Conservation (phyloP, 495 filamentous ascomycete species). For the Staphylotrichum tortipilum region DNA sequence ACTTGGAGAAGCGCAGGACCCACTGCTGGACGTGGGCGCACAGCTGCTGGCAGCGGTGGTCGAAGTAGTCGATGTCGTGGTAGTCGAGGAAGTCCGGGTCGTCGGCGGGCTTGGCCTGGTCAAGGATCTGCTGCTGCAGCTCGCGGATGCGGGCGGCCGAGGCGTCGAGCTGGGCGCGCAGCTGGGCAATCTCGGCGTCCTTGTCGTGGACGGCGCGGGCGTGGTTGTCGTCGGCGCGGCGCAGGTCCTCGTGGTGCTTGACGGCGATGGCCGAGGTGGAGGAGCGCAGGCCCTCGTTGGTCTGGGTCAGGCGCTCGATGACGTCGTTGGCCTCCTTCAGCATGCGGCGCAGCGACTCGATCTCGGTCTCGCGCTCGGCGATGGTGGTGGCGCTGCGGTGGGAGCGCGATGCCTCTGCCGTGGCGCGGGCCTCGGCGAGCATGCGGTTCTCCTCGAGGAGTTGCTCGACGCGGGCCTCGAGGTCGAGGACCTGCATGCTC, state of each 20-base stretch:
- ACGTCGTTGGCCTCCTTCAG: conserved; percentile 73
- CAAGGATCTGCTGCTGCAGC: conserved; percentile 74
- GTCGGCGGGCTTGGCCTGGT: conserved; percentile 30
- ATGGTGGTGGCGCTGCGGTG: conserved; percentile 39
- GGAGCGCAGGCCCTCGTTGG: conserved; percentile 72
- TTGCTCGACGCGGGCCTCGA: conserved; percentile 66
- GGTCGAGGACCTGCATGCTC: conserved; percentile 90
- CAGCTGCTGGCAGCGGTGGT: conserved; percentile 83
- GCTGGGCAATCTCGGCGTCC: conserved; percentile 65
- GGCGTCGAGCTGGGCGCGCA: conserved; percentile 68
- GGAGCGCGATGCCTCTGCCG: conserved; percentile 47
- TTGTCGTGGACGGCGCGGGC: conserved; percentile 65
- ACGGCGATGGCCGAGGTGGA: conserved; percentile 64
- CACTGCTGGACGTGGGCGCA: conserved; percentile 92
- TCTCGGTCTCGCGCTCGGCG: conserved; percentile 66
- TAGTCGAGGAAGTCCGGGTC: conserved; percentile 69
- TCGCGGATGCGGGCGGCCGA: conserved; percentile 70
- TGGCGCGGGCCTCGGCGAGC: conserved; percentile 60
- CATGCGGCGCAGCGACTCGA: conserved; percentile 67
- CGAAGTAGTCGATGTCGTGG: conserved; percentile 89
- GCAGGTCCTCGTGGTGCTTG: conserved; percentile 57
- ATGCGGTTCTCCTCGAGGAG: conserved; percentile 71
- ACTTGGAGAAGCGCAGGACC: conserved; percentile 93
- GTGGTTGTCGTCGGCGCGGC: conserved; percentile 47
- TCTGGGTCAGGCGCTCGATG: conserved; percentile 62